Percentiles rank a stretch among this genome's conserved stretches.
Conservation (phyloP, 2,329 filamentous ascomycete species). For the Seiridium unicorne region DNA sequence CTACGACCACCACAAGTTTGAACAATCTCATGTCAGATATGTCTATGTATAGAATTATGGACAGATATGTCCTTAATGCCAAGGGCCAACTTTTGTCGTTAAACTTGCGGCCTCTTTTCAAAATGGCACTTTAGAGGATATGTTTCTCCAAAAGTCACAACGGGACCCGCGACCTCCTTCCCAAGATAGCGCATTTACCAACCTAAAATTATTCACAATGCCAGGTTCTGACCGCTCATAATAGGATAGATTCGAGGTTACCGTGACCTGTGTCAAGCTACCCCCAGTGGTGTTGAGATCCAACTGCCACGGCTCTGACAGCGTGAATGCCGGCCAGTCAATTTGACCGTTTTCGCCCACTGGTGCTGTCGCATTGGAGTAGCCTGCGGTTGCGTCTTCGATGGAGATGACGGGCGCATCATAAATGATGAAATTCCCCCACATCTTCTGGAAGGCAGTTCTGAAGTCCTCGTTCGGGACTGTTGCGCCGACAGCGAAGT, state of each 20-base stretch:
- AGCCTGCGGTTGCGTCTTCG: constrained; percentile 25
- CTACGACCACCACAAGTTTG: too few relatives aligned
- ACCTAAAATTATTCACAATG: constrained; percentile 22
- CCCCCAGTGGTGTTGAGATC: constrained; percentile 44
- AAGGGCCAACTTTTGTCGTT: neutral
- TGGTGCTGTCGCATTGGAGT: constrained; percentile 27
- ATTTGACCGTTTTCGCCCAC: constrained; percentile 20
- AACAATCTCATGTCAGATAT: too few relatives aligned
- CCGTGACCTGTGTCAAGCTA: constrained; percentile 12
- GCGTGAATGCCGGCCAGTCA: constrained; percentile 30
- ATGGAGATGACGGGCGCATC: constrained; percentile 35
- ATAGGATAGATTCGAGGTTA: constrained; percentile 22
- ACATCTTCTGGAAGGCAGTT: constrained; percentile 39
- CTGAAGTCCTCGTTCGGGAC: constrained; percentile 22
- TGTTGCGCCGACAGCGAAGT: constrained; percentile 24
- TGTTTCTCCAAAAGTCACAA: constrained; percentile 24
- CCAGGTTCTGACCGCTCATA: constrained; percentile 20
- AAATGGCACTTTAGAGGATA: constrained; percentile 21
- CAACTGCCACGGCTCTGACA: constrained; percentile 33
- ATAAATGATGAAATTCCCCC: constrained; percentile 44
- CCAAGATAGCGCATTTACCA: constrained; percentile 20
- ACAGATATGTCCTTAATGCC: neutral
- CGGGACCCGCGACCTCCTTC: constrained; percentile 22
- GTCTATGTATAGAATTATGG: too few relatives aligned
- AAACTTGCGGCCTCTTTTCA: constrained; percentile 1